These are phyloP conservation scores for Arachnomyces sp. DNA, from an alignment of 2,329 filamentous ascomycete genomes.

Conservation along the genomic window DNA sequence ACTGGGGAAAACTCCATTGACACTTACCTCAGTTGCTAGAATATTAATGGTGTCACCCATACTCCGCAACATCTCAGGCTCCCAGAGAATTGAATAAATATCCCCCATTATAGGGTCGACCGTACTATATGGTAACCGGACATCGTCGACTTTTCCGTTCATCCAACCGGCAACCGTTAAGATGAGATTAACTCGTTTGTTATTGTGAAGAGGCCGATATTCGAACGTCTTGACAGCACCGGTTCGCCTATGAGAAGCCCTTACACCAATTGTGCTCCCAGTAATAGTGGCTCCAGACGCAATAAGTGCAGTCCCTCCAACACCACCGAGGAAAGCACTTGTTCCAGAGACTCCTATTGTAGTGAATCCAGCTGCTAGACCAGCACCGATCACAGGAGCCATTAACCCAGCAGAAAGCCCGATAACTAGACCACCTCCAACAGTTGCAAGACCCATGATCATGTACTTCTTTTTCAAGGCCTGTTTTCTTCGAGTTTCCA, in stretches of 20 bases:
- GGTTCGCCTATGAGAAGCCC: constrained; percentile 77
- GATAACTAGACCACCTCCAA: constrained; percentile 90
- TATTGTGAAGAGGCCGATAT: constrained; percentile 93
- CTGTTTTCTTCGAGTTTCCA: constrained; percentile 73
- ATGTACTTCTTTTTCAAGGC: constrained; percentile 77
- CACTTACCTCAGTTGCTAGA: constrained; percentile 79
- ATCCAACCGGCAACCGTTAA: constrained; percentile 96
- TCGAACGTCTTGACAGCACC: constrained; percentile 94
- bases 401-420: constrained; percentile 86
- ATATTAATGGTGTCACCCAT: constrained; percentile 99
- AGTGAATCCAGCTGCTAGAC: constrained; percentile 87
- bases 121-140: constrained; percentile 89
- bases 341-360: constrained; percentile 91
- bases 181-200: constrained; percentile 92
- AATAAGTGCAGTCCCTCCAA: constrained; percentile 87
- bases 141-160: constrained; percentile 95
- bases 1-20: not conserved
- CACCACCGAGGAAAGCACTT: constrained; percentile 77
- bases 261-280: constrained; percentile 75
- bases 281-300: constrained; percentile 81
- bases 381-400: constrained; percentile 87
- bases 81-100: constrained; percentile 93
- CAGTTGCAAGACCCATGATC: constrained; percentile 94
- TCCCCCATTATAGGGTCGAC: constrained; percentile 97
- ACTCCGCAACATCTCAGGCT: constrained; percentile 93